Base-by-base conservation (phyloP, 2,329 filamentous ascomycete genomes). In the Trichophyton verrucosum region DNA sequence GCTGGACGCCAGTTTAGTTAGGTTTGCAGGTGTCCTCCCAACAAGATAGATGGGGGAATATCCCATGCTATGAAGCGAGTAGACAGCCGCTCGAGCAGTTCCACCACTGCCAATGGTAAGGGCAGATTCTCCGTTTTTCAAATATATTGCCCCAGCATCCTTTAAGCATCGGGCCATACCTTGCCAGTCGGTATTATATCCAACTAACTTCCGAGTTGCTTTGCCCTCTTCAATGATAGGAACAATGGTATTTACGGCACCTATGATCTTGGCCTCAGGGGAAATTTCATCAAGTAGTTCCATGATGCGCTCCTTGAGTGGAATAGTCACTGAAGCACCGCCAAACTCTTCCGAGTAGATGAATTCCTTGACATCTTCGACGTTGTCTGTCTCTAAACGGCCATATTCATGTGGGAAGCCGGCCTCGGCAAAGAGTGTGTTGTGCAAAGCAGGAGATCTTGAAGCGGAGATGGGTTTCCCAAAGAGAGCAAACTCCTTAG, bases 151-250 rank as follows among this genome's bases (percentile, higher is more conserved):
- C 6, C 89, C 89, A 1, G 84, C 85, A 47, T 83, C 82, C 61
- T 82, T 83, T 20, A 99, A 81, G 2, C 89, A 86, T 66, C 87
- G 83, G 1, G 88, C 84, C 85, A 99, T 99, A 64, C 94, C 94
- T 69, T 85, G 82, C 87, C 91, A 99, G 76, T 99, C 94, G 11
- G 94, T 99, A 74, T 99, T 99, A 71, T 91, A 88, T 49, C 94
- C 94, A 15, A 88, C 73, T 2, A 97, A 82, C 3, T 38, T 38
- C 33, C 78, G 81, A 9, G 67, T 49, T 65, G 77, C 66, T 66
- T 74, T 66, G 1, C 55, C 57, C 9, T 55, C 66, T 3, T 62
- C 64, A 15, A 22, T 15, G 2, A 82, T 70, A 0, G 88, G 86
- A 30, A 96, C 83, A 68, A 99, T 87, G 17, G 94, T 99, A 76